These are phyloP conservation scores for Boletus pseudo-olivaceus DNA, from an alignment of 768 basidiomycete species.

Conservation along the genomic window DNA sequence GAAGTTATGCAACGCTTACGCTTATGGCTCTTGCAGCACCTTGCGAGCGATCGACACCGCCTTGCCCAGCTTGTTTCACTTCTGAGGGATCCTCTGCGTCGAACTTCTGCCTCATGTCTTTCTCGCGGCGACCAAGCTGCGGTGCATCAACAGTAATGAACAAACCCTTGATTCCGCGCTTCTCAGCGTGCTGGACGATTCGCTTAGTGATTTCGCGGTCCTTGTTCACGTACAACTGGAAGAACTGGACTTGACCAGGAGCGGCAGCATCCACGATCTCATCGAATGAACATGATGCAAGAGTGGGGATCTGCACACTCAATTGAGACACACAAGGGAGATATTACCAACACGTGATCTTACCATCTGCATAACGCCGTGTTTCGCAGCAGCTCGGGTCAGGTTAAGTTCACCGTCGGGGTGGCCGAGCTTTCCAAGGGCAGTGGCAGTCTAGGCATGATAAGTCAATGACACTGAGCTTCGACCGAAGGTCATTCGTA, in stretches of 20 bases:
- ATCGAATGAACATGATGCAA: constrained; percentile 94
- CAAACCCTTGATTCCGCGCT: constrained; percentile 84
- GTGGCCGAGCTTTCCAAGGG: constrained; percentile 91
- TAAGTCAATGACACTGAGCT: constrained; percentile 1
- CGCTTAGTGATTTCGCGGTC: constrained; percentile 82
- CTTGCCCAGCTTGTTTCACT: constrained; percentile 42
- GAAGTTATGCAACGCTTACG: constrained; percentile 38
- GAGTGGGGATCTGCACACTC: constrained; percentile 75
- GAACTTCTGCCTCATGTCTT: constrained; percentile 97
- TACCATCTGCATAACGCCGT: constrained; percentile 74
- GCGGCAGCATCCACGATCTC: constrained; percentile 86
- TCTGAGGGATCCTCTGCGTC: constrained; percentile 60
- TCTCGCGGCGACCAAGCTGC: constrained; percentile 90
- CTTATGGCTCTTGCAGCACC: constrained; percentile 94
- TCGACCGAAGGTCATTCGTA: constrained; percentile 27
- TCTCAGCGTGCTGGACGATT: constrained; percentile 87
- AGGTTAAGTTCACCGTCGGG: constrained; percentile 92
- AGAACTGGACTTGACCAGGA: constrained; percentile 76
- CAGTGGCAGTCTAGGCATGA: constrained; percentile 63
- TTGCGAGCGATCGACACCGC: constrained; percentile 73
- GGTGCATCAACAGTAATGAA: constrained; percentile 99
- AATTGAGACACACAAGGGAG: background rate
- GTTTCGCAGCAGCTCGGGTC: constrained; percentile 83
- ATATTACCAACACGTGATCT: background rate
- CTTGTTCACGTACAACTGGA: constrained; percentile 90